Evolutionary conservation across 2,329 filamentous ascomycete genomes (phyloP), one percentile per base, ranked within the genome.

Genomic region (Fusarium chlamydosporum): DNA sequence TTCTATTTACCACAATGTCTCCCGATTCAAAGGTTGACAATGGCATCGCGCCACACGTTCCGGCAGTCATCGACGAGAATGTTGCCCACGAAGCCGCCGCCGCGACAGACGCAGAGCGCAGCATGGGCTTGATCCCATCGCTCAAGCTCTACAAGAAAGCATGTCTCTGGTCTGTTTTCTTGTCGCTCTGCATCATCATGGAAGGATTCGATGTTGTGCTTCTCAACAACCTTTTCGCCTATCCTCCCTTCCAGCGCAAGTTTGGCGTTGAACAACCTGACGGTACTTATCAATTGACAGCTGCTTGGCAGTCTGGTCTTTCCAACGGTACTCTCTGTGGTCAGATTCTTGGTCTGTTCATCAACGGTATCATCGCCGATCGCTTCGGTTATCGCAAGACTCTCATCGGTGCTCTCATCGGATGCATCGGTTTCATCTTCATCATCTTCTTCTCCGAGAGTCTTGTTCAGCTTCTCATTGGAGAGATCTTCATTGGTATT

Each of bases 251-350:
- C 61, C 76, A 76, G 41, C 75, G 67, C 60, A 79, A 76, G 53
- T 86, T 82, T 56, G 83, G 83, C 10, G 63, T 71, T 0, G 53
- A 70, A 8, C 71, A 76, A 13, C 63, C 74, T 1, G 71, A 82
- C 29, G 82, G 79, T 1, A 75, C 67, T 1, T 85, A 85, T 61
- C 76, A 85, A 60, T 74, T 88, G 47, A 80, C 82, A 1, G 82
- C 83, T 3, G 76, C 80, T 1, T 88, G 86, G 86, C 85, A 87
- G 71, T 80, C 84, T 4, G 84, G 81, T 8, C 75, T 88, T 5
- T 80, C 79, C 41, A 86, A 85, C 43, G 85, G 81, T 11, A 79
- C 81, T 0, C 77, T 81, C 7, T 79, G 80, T 4, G 86, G 86
- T 12, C 79, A 83, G 56, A 83, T 88, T 23, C 40, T 86, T 3